A percentile compares a stretch with the other conserved stretches of the same genome.
These are phyloP conservation scores for Parmelia sp. DNA, from an alignment of 495 filamentous ascomycete species.

Conservation along the genomic window DNA sequence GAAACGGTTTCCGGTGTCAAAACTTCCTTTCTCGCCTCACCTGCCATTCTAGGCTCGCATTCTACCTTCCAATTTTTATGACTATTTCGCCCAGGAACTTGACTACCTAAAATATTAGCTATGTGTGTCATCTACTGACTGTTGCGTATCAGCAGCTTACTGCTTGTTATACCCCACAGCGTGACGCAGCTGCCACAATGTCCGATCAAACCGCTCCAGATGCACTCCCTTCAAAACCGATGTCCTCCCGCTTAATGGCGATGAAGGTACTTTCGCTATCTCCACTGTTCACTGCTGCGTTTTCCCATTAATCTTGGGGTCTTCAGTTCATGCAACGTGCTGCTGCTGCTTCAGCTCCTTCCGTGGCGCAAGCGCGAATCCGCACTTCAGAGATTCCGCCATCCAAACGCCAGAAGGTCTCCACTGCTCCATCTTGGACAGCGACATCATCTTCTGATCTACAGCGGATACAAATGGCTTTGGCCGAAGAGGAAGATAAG, in stretches of 20 bases:
- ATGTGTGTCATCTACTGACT: not conserved
- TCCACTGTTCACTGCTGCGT: conserved; percentile 7
- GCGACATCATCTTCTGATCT: conserved; percentile 30
- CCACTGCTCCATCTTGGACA: conserved; percentile 2
- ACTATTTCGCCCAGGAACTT: not conserved
- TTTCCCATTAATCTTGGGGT: conserved; percentile 15
- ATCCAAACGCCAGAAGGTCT: conserved; percentile 50
- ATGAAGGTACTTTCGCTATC: conserved; percentile 63
- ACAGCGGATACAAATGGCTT: conserved; percentile 55
- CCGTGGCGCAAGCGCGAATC: conserved; percentile 37
- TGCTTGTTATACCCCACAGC: not conserved
- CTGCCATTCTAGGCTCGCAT: conserved; percentile 27
- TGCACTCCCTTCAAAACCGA: conserved; percentile 54
- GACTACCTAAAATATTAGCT: not conserved
- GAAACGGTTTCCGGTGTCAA: not conserved
- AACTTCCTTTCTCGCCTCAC: conserved; percentile 34
- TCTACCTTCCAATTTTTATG: not conserved
- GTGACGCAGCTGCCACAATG: conserved; percentile 30
- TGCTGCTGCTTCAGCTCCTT: conserved; percentile 53
- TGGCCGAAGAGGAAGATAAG: conserved; percentile 69
- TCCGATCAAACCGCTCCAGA: conserved; percentile 29
- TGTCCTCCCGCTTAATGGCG: conserved; percentile 84
- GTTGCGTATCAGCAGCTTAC: not conserved
- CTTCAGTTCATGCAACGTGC: conserved; percentile 89
- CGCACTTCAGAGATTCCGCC: conserved; percentile 30